A percentile compares a stretch with the other conserved stretches of the same genome.
These are phyloP conservation scores for Heterobasidion occidentale DNA, from an alignment of 1,284 basidiomycete genomes.

Conservation along the genomic window DNA sequence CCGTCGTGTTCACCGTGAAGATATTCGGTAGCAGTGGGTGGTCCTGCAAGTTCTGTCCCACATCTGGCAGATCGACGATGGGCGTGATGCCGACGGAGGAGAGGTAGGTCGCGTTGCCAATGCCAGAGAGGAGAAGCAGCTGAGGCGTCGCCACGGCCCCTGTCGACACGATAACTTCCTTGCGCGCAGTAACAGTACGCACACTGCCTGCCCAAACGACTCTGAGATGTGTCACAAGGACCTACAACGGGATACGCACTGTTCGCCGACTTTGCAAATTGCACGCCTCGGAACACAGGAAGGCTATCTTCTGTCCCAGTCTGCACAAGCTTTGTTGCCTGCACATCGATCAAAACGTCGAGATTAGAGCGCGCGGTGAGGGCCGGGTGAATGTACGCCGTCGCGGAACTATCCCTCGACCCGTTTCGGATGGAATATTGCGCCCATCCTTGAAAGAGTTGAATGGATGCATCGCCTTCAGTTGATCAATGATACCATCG, in stretches of 20 bases:
- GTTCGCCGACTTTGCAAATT: neutral
- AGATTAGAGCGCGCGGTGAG: conserved; percentile 21
- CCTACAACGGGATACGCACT: neutral
- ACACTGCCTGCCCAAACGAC: conserved; percentile 5
- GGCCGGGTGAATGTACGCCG: conserved; percentile 20
- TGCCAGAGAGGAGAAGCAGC: conserved; percentile 35
- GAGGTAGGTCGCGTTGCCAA: conserved; percentile 26
- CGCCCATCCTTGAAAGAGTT: conserved; percentile 9
- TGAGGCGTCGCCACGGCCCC: conserved; percentile 33
- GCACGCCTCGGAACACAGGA: conserved; percentile 3
- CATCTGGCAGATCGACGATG: conserved; percentile 23
- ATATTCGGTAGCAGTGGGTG: conserved; percentile 19
- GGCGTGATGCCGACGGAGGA: conserved; percentile 20
- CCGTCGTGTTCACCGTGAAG: conserved; percentile 19
- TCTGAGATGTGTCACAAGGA: neutral
- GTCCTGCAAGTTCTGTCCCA: conserved; percentile 33
- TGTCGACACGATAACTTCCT: conserved; percentile 26
- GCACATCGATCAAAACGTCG: conserved; percentile 24
- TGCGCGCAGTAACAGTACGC: conserved; percentile 14
- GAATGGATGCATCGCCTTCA: neutral
- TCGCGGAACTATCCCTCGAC: conserved; percentile 23
- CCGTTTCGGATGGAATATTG: conserved; percentile 18
- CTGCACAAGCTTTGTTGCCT: conserved; percentile 13
- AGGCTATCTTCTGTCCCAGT: neutral
- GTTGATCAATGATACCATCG: neutral